A percentile compares a stretch with the other conserved stretches of the same genome.
phyloP scores from a whole-genome alignment of 805 yeast genomes.

The Kodamaea laetipori region DNA sequence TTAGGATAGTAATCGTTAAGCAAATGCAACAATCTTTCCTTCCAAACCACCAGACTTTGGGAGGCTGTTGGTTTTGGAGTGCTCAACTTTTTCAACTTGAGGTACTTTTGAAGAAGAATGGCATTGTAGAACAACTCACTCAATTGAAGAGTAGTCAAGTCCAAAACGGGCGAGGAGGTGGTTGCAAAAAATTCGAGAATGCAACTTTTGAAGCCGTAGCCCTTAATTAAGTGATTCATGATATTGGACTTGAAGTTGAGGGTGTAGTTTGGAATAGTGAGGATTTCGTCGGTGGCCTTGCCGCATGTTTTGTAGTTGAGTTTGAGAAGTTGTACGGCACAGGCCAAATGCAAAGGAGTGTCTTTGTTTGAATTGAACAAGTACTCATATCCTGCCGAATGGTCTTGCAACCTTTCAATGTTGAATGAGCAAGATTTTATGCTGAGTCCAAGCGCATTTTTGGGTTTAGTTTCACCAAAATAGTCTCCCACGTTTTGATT shows the following conservation, averaged over 20 bases:
- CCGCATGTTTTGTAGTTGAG: slow-evolving; percentile 23
- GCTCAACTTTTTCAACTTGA: slow-evolving; percentile 10
- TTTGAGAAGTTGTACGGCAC: slow-evolving; percentile 35
- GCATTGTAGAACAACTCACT: slow-evolving; percentile 36
- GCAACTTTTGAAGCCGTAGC: slow-evolving; percentile 39
- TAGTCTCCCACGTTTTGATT: slow-evolving; percentile 25
- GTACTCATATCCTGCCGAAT: slow-evolving; percentile 43
- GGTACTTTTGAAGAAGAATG: slow-evolving; percentile 31
- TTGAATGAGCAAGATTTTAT: slow-evolving; percentile 31
- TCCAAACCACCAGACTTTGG: neutral
- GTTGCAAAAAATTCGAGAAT: slow-evolving; percentile 41
- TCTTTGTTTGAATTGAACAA: slow-evolving; percentile 34
- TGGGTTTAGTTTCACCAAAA: slow-evolving; percentile 22
- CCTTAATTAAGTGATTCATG: slow-evolving; percentile 33
- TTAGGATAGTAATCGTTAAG: slow-evolving; percentile 36
- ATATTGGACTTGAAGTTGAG: slow-evolving; percentile 39
- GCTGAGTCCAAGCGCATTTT: slow-evolving; percentile 26
- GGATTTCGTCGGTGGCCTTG: slow-evolving; percentile 27
- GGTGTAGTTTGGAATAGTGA: slow-evolving; percentile 38
- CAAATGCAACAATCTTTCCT: slow-evolving; percentile 22
- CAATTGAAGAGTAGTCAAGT: slow-evolving; percentile 35
- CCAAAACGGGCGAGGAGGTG: slow-evolving; percentile 41
- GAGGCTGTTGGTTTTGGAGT: neutral
- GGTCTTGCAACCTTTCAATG: slow-evolving; percentile 21
- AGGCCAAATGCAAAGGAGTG: slow-evolving; percentile 35